Conservation (phyloP, 768 basidiomycete genomes). For the Pleurotus ostreatus region DNA sequence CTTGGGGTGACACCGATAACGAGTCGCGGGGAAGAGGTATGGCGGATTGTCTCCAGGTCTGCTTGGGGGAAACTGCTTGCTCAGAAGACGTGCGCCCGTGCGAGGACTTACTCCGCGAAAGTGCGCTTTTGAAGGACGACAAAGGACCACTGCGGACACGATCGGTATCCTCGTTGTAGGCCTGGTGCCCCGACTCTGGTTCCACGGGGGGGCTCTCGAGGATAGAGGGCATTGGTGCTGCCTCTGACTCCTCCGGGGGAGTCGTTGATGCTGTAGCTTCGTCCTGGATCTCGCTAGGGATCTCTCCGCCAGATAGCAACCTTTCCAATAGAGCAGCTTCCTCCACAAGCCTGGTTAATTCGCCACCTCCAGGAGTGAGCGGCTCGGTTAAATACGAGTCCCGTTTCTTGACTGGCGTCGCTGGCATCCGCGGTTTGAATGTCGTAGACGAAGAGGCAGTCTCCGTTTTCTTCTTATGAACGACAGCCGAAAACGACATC, state of each 20-base stretch:
- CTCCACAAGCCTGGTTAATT: conserved; percentile 50
- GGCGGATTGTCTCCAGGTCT: neutral
- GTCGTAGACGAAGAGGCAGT: conserved; percentile 17
- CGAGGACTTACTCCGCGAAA: neutral
- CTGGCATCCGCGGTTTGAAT: conserved; percentile 17
- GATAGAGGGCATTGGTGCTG: neutral
- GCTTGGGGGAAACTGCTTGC: neutral
- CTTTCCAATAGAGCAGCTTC: conserved; percentile 58
- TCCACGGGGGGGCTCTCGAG: neutral
- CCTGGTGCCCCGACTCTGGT: neutral
- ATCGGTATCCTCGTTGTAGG: neutral
- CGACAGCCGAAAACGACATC: conserved; percentile 49
- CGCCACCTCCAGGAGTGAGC: conserved; percentile 45
- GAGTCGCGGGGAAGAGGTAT: conserved; percentile 1
- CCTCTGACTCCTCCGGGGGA: conserved; percentile 10
- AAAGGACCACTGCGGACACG: neutral
- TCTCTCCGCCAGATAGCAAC: conserved; percentile 44
- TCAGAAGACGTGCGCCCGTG: neutral
- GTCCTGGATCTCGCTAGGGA: conserved; percentile 31
- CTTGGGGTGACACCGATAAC: conserved; percentile 5
- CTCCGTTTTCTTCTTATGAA: conserved; percentile 52
- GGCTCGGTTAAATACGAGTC: conserved; percentile 27
- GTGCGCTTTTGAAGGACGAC: neutral
- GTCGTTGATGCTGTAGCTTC: conserved; percentile 11
- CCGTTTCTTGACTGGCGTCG: conserved; percentile 21